These are phyloP conservation scores for Hirschfeldia incana DNA, from an alignment of 345 rosid species.

Conservation along the genomic window DNA sequence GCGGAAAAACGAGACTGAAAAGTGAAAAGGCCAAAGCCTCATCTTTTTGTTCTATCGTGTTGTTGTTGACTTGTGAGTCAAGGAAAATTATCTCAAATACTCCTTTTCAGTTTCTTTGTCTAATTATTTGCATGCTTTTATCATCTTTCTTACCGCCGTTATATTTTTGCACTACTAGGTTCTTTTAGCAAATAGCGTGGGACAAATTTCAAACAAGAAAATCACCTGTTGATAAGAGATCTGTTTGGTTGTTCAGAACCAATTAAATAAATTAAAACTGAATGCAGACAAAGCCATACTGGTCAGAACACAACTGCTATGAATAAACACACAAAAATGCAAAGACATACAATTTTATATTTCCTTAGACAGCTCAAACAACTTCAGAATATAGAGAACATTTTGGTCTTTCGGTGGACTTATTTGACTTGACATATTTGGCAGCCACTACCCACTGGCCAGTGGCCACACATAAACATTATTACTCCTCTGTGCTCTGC, in stretches of 20 bases:
- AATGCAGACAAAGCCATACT: not conserved
- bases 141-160: not conserved
- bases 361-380: not conserved
- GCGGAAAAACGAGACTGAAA: not conserved
- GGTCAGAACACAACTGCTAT: slow-evolving; percentile 26
- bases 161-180: not conserved
- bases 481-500: slow-evolving; percentile 9
- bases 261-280: not conserved
- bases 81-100: not conserved
- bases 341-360: slow-evolving; percentile 20
- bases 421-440: not conserved
- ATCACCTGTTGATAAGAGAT: not conserved
- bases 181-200: not conserved
- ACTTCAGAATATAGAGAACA: not conserved
- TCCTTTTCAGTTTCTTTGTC: not conserved
- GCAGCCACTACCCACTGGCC: not conserved
- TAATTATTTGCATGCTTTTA: not conserved
- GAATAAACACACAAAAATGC: slow-evolving; percentile 13
- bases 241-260: not conserved
- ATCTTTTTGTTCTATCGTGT: not conserved
- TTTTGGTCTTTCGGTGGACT: not conserved
- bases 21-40: not conserved
- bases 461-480: slow-evolving; percentile 6
- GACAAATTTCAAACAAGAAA: not conserved
- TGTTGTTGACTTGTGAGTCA: not conserved